These are phyloP conservation scores for Sindora glabra DNA, from an alignment of 306 rosid genomes.

Conservation along the genomic window DNA sequence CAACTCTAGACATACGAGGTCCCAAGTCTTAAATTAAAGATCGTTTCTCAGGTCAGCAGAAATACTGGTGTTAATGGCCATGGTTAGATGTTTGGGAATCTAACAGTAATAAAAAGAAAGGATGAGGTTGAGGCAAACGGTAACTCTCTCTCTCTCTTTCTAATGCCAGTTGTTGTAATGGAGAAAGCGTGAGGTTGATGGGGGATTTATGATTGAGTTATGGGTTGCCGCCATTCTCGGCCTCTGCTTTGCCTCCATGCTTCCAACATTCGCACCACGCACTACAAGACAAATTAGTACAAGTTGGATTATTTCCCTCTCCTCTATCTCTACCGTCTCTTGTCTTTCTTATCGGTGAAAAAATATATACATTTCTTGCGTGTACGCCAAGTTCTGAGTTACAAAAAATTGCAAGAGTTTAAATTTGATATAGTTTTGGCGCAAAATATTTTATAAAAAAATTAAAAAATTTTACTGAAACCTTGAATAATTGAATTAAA, in stretches of 20 bases:
- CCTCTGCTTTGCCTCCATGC: conserved; percentile 79
- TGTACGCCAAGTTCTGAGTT: too few relatives aligned
- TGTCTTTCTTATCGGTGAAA: conserved; percentile 28
- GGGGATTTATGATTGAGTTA: conserved; percentile 31
- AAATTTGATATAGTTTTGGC: too few relatives aligned
- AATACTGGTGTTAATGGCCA: neutral
- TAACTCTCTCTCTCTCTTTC: neutral
- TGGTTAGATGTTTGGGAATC: neutral
- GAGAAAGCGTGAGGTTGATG: conserved; percentile 19
- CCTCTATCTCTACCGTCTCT: neutral
- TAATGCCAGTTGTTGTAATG: conserved; percentile 17
- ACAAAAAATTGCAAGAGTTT: too few relatives aligned
- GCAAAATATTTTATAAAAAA: too few relatives aligned
- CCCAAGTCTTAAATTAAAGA: too few relatives aligned
- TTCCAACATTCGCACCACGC: conserved; percentile 85
- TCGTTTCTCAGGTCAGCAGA: conserved; percentile 9
- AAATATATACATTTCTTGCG: conserved; percentile 41
- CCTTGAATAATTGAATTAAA: too few relatives aligned
- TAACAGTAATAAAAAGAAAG: neutral
- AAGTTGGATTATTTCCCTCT: neutral
- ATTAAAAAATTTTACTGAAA: too few relatives aligned
- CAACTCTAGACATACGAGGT: neutral
- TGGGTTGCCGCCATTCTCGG: conserved; percentile 76
- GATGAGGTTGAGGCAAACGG: neutral
- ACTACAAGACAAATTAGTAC: conserved; percentile 44